Conservation (phyloP, 2,329 filamentous ascomycete species). For the Fusarium longipes region DNA sequence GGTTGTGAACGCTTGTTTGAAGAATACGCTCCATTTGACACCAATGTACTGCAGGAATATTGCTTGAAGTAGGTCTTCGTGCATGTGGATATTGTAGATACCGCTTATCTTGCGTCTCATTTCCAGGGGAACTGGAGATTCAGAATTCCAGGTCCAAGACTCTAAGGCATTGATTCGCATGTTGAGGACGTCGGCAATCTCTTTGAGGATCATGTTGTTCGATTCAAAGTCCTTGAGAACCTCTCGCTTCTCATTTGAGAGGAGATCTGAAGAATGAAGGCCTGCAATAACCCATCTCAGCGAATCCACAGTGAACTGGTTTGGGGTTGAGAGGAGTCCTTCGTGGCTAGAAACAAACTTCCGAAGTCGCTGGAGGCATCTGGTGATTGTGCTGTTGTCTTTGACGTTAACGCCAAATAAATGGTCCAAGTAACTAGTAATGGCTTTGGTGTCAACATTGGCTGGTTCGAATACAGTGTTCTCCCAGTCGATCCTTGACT, state of each 20-base stretch:
- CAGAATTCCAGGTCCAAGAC: slow-evolving; percentile 59
- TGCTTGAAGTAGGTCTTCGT: slow-evolving; percentile 63
- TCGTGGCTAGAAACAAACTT: slow-evolving; percentile 49
- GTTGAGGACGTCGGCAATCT: slow-evolving; percentile 65
- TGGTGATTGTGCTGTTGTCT: slow-evolving; percentile 40
- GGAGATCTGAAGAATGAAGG: slow-evolving; percentile 57
- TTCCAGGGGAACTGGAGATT: slow-evolving; percentile 50
- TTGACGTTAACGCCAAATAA: slow-evolving; percentile 53
- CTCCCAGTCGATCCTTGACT: slow-evolving; percentile 57
- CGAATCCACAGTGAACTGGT: slow-evolving; percentile 51
- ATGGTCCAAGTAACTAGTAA: slow-evolving; percentile 54
- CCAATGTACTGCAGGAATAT: slow-evolving; percentile 64
- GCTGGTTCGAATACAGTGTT: slow-evolving; percentile 56
- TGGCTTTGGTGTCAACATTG: slow-evolving; percentile 51
- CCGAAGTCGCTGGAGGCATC: slow-evolving; percentile 46
- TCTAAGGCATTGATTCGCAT: slow-evolving; percentile 60
- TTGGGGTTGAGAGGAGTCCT: slow-evolving; percentile 41
- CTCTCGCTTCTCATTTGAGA: slow-evolving; percentile 56
- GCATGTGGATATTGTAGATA: slow-evolving; percentile 62
- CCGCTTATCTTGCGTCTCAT: slow-evolving; percentile 61
- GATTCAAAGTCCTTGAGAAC: slow-evolving; percentile 57
- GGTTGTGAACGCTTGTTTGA: slow-evolving; percentile 53
- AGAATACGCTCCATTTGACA: slow-evolving; percentile 58
- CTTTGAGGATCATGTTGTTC: slow-evolving; percentile 56
- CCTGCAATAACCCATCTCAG: slow-evolving; percentile 57